Evolutionary conservation across 306 rosid genomes (phyloP), one percentile per base, ranked within the genome.

Genomic region (Myrica gale): DNA sequence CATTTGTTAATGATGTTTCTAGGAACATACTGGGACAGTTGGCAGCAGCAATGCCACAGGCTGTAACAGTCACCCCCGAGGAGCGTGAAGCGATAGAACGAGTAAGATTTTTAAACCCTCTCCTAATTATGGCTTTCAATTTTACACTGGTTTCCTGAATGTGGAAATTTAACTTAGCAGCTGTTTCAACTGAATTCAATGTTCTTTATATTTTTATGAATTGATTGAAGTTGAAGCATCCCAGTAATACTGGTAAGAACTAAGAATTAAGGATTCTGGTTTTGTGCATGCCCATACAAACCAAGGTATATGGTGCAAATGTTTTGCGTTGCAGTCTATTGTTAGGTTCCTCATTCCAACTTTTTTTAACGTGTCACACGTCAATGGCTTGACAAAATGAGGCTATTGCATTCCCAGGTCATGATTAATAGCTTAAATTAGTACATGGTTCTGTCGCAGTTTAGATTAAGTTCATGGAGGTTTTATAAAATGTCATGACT

Each of bases 71-170:
- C 74, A 91, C 96, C 60, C 91, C 98, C 4, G 98, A 88, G 85
- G 98, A 93, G 88, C 96, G 90, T 39, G 82, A 88, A 79, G 98
- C 98, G 37, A 88, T 93, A 79, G 96, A 90, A 74, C 97, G 98
- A 41, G 98, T 93, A 83, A 87, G 96, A 86, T 75, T 42, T 9
- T 52, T 12, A 44, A 50, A 57, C 26, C 74, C 19, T 5, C 6
- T 17, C 48, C 62, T 4, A 23, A 8, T 6, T 21, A 16, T 17
- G 73, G 44, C 20, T 73, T 48, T 57, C 41, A 65, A 63, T 50
- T 54, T 13, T 77, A 39, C 53, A 23, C 69, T 16, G 2, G 60
- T 46, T 10, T 50, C 15, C 41, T 4, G 32, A 43, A 51, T 53
- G 23, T 1, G 13, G 15, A 15, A 73, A 20, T 26, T 20, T 13